Evolutionary conservation across 805 yeast species (phyloP).

Genomic region (Candida tibetensis): DNA sequence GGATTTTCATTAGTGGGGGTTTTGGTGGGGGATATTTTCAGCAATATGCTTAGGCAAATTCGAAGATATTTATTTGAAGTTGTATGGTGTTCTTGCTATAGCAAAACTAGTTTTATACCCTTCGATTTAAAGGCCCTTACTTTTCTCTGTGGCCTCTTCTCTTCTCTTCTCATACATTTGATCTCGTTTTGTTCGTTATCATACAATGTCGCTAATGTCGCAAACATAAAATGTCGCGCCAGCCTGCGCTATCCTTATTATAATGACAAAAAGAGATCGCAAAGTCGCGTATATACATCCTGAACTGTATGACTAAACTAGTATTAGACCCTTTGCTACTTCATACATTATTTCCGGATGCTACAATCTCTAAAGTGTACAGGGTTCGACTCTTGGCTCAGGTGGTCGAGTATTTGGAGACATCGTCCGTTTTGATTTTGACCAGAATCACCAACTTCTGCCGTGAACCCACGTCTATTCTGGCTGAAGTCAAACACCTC

Average conservation of each 20-base stretch:
- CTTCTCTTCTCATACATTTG: too few relatives aligned
- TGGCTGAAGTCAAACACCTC: constrained; percentile 7
- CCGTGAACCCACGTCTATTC: constrained; percentile 1
- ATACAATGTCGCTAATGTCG: too few relatives aligned
- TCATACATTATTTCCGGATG: constrained; percentile 2
- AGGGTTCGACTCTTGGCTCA: constrained; percentile 9
- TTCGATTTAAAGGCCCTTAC: too few relatives aligned
- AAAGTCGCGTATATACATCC: too few relatives aligned
- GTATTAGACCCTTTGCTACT: constrained; percentile 5
- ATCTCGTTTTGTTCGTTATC: too few relatives aligned
- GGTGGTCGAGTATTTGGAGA: constrained; percentile 3
- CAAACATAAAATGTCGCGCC: too few relatives aligned
- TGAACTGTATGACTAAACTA: constrained; percentile 4
- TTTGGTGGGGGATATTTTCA: not conserved
- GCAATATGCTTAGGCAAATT: constrained; percentile 2
- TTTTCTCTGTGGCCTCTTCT: too few relatives aligned
- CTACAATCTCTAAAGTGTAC: not conserved
- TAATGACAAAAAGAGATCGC: too few relatives aligned
- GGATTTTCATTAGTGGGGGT: constrained; percentile 37
- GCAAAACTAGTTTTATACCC: not conserved
- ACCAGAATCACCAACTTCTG: constrained; percentile 7
- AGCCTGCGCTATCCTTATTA: too few relatives aligned
- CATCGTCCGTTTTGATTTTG: not conserved
- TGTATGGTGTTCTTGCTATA: not conserved
- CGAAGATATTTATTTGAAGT: not conserved